Conservation (phyloP, 257 asterid species). For the Solanum sparsipilum region DNA sequence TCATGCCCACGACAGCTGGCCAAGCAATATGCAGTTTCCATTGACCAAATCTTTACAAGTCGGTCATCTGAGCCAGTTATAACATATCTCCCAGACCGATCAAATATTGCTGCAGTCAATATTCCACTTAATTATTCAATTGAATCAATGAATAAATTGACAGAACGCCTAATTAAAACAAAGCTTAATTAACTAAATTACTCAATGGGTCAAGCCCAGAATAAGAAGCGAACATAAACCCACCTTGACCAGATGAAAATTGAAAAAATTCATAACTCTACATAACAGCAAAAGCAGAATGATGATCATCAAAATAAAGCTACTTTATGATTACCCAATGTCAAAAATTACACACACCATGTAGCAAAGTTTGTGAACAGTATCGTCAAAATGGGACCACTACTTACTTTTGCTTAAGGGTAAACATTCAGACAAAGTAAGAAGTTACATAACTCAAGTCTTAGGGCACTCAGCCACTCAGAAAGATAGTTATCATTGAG, state of each 20-base stretch:
- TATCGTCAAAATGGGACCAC: background rate
- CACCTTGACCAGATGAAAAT: background rate
- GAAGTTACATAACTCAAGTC: background rate
- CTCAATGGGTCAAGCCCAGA: background rate
- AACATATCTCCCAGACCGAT: constrained; percentile 91
- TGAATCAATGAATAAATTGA: background rate
- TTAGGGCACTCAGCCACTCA: background rate
- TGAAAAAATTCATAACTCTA: background rate
- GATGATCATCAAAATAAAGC: background rate
- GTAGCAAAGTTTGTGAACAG: background rate
- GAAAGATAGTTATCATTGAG: background rate
- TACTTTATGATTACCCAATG: background rate
- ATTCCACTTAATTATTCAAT: constrained; percentile 2
- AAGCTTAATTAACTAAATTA: background rate
- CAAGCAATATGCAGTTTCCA: constrained; percentile 96
- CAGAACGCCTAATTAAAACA: background rate
- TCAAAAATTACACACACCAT: background rate
- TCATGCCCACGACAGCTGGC: constrained; percentile 99
- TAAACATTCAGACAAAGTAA: background rate
- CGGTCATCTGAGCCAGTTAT: constrained; percentile 98
- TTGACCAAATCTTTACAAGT: constrained; percentile 95
- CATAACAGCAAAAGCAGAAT: background rate
- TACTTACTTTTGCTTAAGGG: background rate
- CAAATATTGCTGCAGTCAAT: constrained; percentile 65
- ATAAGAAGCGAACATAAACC: background rate